A percentile compares a stretch with the other conserved stretches of the same genome.
Evolutionary conservation across 768 basidiomycete genomes (phyloP).

Genomic region (Hypholoma sublateritium): DNA sequence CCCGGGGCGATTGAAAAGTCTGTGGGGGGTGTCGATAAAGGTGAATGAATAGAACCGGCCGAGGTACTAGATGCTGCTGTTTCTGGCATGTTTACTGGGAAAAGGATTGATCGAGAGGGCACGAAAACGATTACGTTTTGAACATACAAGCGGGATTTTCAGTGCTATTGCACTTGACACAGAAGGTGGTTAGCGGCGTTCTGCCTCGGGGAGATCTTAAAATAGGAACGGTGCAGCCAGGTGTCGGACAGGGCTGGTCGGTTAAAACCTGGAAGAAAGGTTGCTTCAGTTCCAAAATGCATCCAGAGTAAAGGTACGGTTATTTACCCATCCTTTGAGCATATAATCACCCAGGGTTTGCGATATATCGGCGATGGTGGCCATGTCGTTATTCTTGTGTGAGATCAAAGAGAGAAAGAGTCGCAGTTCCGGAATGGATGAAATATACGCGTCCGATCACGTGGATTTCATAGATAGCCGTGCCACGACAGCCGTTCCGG

Average conservation of each 20-base stretch:
- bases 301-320: not conserved
- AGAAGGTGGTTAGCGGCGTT: conserved; percentile 49
- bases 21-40: conserved; percentile 76
- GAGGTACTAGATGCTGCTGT: conserved; percentile 27
- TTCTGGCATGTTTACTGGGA: not conserved
- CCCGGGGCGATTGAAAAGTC: conserved; percentile 62
- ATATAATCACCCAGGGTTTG: conserved; percentile 65
- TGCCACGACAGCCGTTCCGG: conserved; percentile 33
- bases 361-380: conserved; percentile 56
- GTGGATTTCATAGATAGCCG: conserved; percentile 8
- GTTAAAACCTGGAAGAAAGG: conserved; percentile 52
- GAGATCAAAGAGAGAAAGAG: not conserved
- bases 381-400: conserved; percentile 34
- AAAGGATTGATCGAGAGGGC: not conserved
- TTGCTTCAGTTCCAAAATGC: not conserved
- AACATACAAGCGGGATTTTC: conserved; percentile 29
- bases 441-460: conserved; percentile 16
- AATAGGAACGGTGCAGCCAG: conserved; percentile 65
- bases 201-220: conserved; percentile 64
- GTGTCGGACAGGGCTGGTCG: conserved; percentile 57
- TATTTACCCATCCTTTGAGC: conserved; percentile 73
- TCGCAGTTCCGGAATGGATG: conserved; percentile 2
- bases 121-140: too few species aligned
- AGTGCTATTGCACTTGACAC: conserved; percentile 59
- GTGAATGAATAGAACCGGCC: conserved; percentile 53